These are phyloP conservation scores for Colletotrichum sublineola DNA, from an alignment of 2,329 filamentous ascomycete species.

Conservation along the genomic window DNA sequence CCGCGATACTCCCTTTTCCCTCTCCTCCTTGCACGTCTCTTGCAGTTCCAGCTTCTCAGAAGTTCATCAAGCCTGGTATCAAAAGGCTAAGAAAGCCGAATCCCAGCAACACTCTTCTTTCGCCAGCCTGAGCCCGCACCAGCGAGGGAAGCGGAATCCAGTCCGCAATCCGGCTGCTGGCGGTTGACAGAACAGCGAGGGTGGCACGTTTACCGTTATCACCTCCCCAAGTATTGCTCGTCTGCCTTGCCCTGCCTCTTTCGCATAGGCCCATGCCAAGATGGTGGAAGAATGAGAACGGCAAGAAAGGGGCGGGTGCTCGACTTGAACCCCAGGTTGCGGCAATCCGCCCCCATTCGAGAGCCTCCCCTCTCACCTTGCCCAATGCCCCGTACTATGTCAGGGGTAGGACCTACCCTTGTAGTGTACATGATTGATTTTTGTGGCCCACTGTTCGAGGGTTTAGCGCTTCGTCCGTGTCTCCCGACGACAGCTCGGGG, in stretches of 20 bases:
- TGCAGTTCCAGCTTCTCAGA: neutral
- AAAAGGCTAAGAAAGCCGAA: neutral
- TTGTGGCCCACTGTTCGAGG: constrained; percentile 32
- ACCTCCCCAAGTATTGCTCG: neutral
- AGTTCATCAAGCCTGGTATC: neutral
- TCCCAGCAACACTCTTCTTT: neutral
- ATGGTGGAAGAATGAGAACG: constrained; percentile 1
- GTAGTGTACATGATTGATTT: constrained; percentile 33
- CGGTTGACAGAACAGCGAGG: constrained; percentile 28
- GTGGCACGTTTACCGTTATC: constrained; percentile 31
- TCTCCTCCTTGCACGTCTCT: neutral
- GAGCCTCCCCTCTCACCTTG: constrained; percentile 9
- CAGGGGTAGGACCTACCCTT: constrained; percentile 18
- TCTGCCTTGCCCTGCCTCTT: neutral
- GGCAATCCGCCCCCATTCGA: constrained; percentile 26
- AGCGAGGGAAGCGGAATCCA: constrained; percentile 31
- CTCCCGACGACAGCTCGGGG: constrained; percentile 8
- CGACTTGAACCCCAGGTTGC: constrained; percentile 3
- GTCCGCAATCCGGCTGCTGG: constrained; percentile 19
- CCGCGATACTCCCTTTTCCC: neutral
- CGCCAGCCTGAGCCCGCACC: constrained; percentile 17
- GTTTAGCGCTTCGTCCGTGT: constrained; percentile 31
- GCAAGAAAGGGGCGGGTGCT: constrained; percentile 1
- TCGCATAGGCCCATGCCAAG: constrained; percentile 23
- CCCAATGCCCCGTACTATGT: constrained; percentile 24